Base-by-base conservation (phyloP, 352 stramenopile species). In the Phytophthora cryptogea region DNA sequence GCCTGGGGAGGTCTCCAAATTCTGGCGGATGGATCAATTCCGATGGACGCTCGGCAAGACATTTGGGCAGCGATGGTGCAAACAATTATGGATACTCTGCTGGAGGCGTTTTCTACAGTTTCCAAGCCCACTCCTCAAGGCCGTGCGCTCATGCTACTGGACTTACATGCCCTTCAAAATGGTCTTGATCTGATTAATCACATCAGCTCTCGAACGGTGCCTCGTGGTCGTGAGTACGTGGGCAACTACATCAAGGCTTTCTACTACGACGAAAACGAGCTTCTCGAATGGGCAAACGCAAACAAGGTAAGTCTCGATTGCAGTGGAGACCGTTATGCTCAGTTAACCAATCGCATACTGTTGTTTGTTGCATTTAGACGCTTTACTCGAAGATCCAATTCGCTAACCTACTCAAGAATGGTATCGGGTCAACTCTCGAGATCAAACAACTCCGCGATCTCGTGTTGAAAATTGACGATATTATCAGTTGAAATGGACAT, bases 131-230 rank as follows among this genome's bases (percentile, higher is more conserved):
- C 91, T 5, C 96, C 91, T 2, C 96, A 99, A 73, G 97, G 96
- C 3, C 80, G 96, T 43, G 92, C 96, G 5, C 79, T 98, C 23
- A 99, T 99, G 96, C 95, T 90, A 42, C 97, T 99, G 80, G 97
- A 99, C 63, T 68, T 99, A 46, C 81, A 95, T 35, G 88, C 93
- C 17, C 74, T 98, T 6, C 73, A 94, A 77, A 83, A 89, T 44
- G 88, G 86, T 3, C 54, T 96, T 17, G 83, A 89, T 36, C 56
- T 90, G 28, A 91, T 97, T 55, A 89, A 94, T 61, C 81, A 93
- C 59, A 71, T 91, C 32, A 83, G 76, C 54, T 73, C 70, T 42
- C 64, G 65, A 39, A 63, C 66, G 2, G 72, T 88, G 11, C 68
- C 65, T 47, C 73, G 75, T 16, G 79, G 83, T 20, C 70, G 74